These are phyloP conservation scores for Candida broadrunensis DNA, from an alignment of 805 yeast genomes.

Conservation along the genomic window DNA sequence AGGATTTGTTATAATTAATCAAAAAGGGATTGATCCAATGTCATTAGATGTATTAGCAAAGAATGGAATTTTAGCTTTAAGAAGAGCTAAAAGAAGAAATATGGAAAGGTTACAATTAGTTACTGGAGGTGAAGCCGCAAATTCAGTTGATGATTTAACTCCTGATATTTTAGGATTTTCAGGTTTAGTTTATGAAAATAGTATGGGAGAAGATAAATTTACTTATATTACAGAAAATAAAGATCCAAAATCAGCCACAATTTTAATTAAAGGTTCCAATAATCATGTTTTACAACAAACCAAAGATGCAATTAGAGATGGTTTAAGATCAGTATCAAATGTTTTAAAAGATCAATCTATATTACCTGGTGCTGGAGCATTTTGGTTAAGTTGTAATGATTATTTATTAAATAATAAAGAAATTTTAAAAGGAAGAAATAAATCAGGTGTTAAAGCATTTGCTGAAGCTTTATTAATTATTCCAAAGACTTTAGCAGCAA, in stretches of 20 bases:
- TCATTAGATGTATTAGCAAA: constrained; percentile 91
- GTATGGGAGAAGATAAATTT: constrained; percentile 95
- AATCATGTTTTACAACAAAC: constrained; percentile 86
- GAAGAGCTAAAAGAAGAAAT: constrained; percentile 98
- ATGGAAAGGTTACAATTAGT: constrained; percentile 97
- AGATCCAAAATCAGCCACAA: constrained; percentile 88
- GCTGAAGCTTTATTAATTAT: constrained; percentile 87
- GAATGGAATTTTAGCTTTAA: constrained; percentile 86
- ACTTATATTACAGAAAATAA: constrained; percentile 89
- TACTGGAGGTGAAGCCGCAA: constrained; percentile 97
- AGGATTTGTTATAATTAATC: constrained; percentile 93
- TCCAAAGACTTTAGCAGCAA: constrained; percentile 89
- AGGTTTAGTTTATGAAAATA: constrained; percentile 87
- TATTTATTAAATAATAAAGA: constrained; percentile 51
- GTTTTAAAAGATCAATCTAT: constrained; percentile 81
- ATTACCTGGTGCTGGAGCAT: constrained; percentile 97
- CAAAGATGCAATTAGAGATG: constrained; percentile 96
- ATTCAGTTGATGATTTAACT: constrained; percentile 88
- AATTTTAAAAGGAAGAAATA: constrained; percentile 74
- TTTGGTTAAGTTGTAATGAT: constrained; percentile 77
- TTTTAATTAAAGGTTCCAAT: constrained; percentile 91
- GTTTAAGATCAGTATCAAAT: constrained; percentile 90
- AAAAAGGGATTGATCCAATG: constrained; percentile 98
- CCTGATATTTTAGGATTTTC: constrained; percentile 82
- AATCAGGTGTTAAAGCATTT: constrained; percentile 90